A percentile compares a stretch with the other conserved stretches of the same genome.
These are phyloP conservation scores for Herpetomonas tarakana DNA, from an alignment of 208 protist species.

Conservation along the genomic window DNA sequence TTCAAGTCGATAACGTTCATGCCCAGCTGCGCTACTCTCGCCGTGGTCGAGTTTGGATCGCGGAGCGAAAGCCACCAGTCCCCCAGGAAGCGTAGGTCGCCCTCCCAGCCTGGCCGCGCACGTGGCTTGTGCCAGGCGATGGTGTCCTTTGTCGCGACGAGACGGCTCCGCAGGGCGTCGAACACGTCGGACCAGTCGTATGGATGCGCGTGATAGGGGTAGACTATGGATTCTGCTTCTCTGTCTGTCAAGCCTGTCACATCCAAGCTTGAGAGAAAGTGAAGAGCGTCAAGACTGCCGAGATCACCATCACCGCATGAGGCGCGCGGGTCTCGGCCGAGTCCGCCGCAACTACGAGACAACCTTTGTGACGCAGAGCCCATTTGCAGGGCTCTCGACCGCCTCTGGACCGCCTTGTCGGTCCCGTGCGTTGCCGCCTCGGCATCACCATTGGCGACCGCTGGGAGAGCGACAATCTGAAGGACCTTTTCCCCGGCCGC, in stretches of 20 bases:
- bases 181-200: constrained; percentile 21
- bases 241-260: constrained; percentile 35
- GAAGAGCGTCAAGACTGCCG: constrained; percentile 23
- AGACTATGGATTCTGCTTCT: constrained; percentile 40
- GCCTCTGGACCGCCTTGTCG: no score
- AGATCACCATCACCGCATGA: not conserved
- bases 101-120: constrained; percentile 31
- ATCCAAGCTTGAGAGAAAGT: constrained; percentile 24
- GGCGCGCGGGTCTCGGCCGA: not conserved
- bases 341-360: not conserved
- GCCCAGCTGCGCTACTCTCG: not conserved
- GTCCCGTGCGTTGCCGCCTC: not conserved
- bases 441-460: not conserved
- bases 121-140: constrained; percentile 40
- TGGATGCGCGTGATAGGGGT: constrained; percentile 26
- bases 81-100: constrained; percentile 60
- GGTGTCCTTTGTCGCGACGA: not conserved
- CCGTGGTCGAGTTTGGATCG: not conserved
- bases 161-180: constrained; percentile 3
- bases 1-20: constrained; percentile 7
- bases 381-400: no score
- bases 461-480: not conserved
- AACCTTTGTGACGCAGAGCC: no score
- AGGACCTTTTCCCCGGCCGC: not conserved
- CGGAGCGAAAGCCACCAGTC: constrained; percentile 76